Evolutionary conservation across 177 flowering plant genomes (phyloP), one percentile per base, ranked within the genome.

Genomic region (Telopea speciosissima): DNA sequence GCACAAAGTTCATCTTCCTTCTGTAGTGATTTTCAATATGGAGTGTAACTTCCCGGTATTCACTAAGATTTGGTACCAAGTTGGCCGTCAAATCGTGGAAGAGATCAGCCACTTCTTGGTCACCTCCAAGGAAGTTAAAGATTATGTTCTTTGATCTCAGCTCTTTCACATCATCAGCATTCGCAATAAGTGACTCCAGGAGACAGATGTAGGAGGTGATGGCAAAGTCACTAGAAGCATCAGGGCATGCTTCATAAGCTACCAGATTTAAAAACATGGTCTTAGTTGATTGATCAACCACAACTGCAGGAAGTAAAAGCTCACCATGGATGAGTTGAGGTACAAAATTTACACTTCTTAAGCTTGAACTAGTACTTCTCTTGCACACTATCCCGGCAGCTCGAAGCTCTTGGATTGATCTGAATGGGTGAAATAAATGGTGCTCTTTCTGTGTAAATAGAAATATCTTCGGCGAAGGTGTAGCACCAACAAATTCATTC

Each of bases 261-360:
- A 70, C 60, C 72, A 70, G 62, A 24, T 70, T 70, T 23, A 70
- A 21, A 17, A 70, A 70, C 56, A 17, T 62, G 1, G 65, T 1
- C 17, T 23, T 25, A 13, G 67, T 44, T 45, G 67, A 67, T 16
- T 49, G 62, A 49, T 73, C 67, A 24, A 73, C 11, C 52, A 8
- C 14, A 26, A 73, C 28, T 23, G 17, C 54, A n/a, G 76, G 76
- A 65, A 74, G 76, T 14, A 22, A 52, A 8, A 73, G 36, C 13
- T 40, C 23, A 21, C 76, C 76, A 24, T 22, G 40, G 36, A 73
- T 1, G 68, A 19, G 19, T 25, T 24, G 3, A 10, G 69, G 24
- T 9, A 21, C 9, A 64, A 68, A 74, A 6, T 6, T 2, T 11
- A 73, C 24, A 12, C 62, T 45, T 5, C 21, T 73, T 1, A 73